Evolutionary conservation across 176 grass and related monocot genomes (phyloP), one percentile per base, ranked within the genome.

Genomic region (Phoenix dactylifera): DNA sequence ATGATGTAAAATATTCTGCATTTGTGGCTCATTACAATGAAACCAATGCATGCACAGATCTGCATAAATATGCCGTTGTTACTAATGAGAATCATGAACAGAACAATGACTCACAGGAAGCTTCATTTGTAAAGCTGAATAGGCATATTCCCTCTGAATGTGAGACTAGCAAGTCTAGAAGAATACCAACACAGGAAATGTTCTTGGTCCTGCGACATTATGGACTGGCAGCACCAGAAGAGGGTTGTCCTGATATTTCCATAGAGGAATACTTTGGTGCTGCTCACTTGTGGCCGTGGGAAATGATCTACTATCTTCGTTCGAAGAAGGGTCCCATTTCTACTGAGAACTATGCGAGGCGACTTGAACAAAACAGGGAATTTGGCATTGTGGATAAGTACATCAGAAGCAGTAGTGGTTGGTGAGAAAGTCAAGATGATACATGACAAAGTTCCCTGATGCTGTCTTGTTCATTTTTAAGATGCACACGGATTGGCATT

Each of bases 361-460:
- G 72, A 52, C 59, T 87, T 53, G 71, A 87, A 54, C 79, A 87
- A 65, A 87, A 87, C 67, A 87, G 67, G 65, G 72, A 87, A 57
- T 87, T 56, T 69, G 67, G 79, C 57, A 83, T 83, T n/a, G 63
- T 72, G 10, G 79, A 87, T 65, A 73, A 68, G 72, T 82, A 79
- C 64, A 73, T 87, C 18, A 82, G 84, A 72, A 82, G 84, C 72
- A 87, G 84, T 48, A 82, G 75, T 61, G 84, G 84, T 57, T 87
- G 84, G 84, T 65, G 72, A 57, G 84, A 87, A 51, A 65, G 15
- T 74, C 39, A 59, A 65, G 50, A 22, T 61, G 55, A 53, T 71
- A 17, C 49, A 68, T 68, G 44, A 68, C 35, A 14, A 44, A 14
- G 35, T 44, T 44, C 35, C 32, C 35, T 3, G 7, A 44, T 44